Base-by-base conservation (phyloP, 176 grass and related monocot genomes). In the Cenchrus purpureus region DNA sequence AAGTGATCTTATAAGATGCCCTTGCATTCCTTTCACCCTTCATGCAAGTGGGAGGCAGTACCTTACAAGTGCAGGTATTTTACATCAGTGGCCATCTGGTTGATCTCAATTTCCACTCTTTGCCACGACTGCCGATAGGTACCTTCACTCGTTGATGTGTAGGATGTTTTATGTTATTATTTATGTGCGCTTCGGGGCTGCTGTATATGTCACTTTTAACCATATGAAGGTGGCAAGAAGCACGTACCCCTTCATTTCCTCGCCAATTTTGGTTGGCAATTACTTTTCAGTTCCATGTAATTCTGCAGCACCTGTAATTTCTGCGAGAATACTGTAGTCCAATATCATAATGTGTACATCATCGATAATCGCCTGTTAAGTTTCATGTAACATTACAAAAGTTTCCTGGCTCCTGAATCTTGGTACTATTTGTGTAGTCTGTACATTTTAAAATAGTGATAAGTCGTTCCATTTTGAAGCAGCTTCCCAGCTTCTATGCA, bases 191-290 rank as follows among this genome's bases (percentile, higher is more conserved):
- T 2, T 0, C 3, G 8, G 11, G 34, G 61, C 60, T 83, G 61
- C 68, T 68, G 60, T 80, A 34, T 83, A 55, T 87, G 59, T 11
- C 17, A 4, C 40, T 65, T 67, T 58, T 20, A 16, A 76, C 66
- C 79, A 86, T 73, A 66, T 32, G 3, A 69, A 82, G 22, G 42
- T 29, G 19, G 62, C 79, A 11, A 49, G 20, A 70, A 74, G 64
- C 53, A 64, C 51, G 60, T 14, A 87, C 17, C 70, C 25, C 37
- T 52, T 59, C 25, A n/a, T 83, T 50, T 73, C 40, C 20, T 60
- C 31, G 84, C 74, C 84, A 86, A 74, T 79, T 79, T 83, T 90
- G 61, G 51, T 87, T 90, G 89, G 89, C 68, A 79, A 31, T 56
- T 79, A 82, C 45, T 83, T 83, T 74, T 74, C 59, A 54, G 50